phyloP scores from a whole-genome alignment of 306 rosid species.

The Quercus cerris region DNA sequence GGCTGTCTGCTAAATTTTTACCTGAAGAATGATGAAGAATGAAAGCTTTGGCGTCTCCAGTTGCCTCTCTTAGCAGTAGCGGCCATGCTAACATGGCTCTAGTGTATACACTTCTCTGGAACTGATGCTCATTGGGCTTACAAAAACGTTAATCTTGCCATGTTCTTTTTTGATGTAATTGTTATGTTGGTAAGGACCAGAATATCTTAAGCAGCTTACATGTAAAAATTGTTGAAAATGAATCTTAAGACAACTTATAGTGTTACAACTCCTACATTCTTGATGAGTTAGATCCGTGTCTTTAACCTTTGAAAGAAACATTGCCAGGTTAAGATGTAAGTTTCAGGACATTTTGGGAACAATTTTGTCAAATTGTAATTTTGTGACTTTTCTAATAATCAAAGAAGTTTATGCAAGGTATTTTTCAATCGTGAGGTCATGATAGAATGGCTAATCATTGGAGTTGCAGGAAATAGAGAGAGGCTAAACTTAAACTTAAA shows the following conservation, averaged over 20 bases:
- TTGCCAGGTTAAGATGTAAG: too few relatives aligned
- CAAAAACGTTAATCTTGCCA: constrained; percentile 11
- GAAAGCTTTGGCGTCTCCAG: constrained; percentile 16
- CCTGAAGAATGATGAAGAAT: constrained; percentile 12
- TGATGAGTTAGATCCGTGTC: too few relatives aligned
- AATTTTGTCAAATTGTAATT: too few relatives aligned
- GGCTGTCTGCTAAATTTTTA: constrained; percentile 15
- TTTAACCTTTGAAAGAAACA: too few relatives aligned
- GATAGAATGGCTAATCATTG: too few relatives aligned
- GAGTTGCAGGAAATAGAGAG: too few relatives aligned
- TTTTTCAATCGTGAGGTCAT: too few relatives aligned
- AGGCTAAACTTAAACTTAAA: too few relatives aligned
- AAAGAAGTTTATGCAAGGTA: too few relatives aligned
- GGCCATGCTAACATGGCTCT: constrained; percentile 5
- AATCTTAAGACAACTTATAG: neutral
- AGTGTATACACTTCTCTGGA: constrained; percentile 9
- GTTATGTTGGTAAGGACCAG: neutral
- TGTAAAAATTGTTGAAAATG: neutral
- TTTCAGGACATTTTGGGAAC: too few relatives aligned
- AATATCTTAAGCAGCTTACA: neutral
- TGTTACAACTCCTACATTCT: too few relatives aligned
- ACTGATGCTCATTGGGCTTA: constrained; percentile 24
- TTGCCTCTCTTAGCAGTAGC: constrained; percentile 1
- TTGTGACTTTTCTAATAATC: too few relatives aligned
- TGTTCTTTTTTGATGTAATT: constrained; percentile 13